phyloP scores from a whole-genome alignment of 2,329 filamentous ascomycete genomes.

The Cytospora paraplurivora region DNA sequence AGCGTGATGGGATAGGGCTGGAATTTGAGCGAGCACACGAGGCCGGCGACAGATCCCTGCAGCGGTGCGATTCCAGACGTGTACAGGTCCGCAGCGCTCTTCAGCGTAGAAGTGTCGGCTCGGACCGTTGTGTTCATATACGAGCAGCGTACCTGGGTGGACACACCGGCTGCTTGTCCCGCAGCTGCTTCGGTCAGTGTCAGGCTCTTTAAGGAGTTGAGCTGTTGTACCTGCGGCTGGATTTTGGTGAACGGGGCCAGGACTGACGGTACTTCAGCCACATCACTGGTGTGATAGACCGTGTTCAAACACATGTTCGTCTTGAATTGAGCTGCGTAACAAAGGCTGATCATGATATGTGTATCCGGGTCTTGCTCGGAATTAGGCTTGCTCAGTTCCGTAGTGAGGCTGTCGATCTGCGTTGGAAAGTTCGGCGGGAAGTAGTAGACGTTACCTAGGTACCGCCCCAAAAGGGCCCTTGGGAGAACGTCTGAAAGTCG shows the following conservation, averaged over 20 bases:
- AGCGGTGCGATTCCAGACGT: not conserved
- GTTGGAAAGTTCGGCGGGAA: conserved; percentile 27
- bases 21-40: conserved; percentile 5
- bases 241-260: conserved; percentile 23
- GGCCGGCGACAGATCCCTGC: not conserved
- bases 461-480: conserved; percentile 39
- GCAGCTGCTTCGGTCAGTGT: conserved; percentile 3
- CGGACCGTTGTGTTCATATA: conserved; percentile 5
- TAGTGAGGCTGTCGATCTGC: conserved; percentile 27
- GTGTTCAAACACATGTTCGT: not conserved
- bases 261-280: conserved; percentile 18
- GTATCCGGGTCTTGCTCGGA: not conserved
- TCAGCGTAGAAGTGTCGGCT: not conserved
- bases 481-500: conserved; percentile 30
- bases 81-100: not conserved
- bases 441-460: conserved; percentile 31
- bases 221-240: conserved; percentile 13
- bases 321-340: not conserved
- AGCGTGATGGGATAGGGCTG: conserved; percentile 8
- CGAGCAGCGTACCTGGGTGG: not conserved
- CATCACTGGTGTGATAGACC: conserved; percentile 10
- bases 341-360: conserved; percentile 5
- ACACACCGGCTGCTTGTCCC: conserved; percentile 3
- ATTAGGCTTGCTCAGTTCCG: conserved; percentile 17
- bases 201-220: not conserved